These are phyloP conservation scores for Cunninghamia lanceolata DNA, from an alignment of 75 land plant genomes.

Conservation along the genomic window DNA sequence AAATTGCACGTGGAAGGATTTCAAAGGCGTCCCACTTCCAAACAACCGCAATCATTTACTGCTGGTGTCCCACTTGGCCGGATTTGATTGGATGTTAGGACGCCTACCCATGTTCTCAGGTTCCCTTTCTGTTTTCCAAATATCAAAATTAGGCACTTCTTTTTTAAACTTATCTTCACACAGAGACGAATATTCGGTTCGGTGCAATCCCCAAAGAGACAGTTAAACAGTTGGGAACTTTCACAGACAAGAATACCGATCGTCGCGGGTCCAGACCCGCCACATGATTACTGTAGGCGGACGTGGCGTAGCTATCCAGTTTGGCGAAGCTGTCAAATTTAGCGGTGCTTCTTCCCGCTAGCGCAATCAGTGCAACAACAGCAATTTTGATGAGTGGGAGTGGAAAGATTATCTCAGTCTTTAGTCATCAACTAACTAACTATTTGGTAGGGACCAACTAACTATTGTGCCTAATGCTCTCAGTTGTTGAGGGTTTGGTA, in stretches of 20 bases:
- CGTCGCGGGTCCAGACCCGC: too few species aligned
- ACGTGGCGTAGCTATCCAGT: not conserved
- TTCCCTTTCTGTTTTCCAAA: not conserved
- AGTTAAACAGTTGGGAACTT: not conserved
- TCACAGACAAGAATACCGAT: too few species aligned
- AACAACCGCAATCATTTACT: too few species aligned
- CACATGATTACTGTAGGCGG: too few species aligned
- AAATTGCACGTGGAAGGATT: not conserved
- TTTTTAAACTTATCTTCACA: too few species aligned
- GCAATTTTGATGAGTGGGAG: not conserved
- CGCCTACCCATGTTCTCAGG: not conserved
- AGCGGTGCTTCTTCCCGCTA: not conserved
- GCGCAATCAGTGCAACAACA: not conserved
- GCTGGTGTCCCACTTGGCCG: not conserved
- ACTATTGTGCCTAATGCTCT: not conserved
- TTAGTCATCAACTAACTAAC: not conserved
- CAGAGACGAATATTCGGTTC: not conserved
- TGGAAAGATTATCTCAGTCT: too few species aligned
- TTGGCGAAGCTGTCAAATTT: not conserved
- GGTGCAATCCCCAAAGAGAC: not conserved
- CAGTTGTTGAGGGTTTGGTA: not conserved
- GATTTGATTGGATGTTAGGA: not conserved
- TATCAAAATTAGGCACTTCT: too few species aligned
- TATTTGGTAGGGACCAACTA: not conserved
- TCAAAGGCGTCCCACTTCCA: too few species aligned